Base-by-base conservation (phyloP, 257 asterid species). In the Capsicum rhomboideum region DNA sequence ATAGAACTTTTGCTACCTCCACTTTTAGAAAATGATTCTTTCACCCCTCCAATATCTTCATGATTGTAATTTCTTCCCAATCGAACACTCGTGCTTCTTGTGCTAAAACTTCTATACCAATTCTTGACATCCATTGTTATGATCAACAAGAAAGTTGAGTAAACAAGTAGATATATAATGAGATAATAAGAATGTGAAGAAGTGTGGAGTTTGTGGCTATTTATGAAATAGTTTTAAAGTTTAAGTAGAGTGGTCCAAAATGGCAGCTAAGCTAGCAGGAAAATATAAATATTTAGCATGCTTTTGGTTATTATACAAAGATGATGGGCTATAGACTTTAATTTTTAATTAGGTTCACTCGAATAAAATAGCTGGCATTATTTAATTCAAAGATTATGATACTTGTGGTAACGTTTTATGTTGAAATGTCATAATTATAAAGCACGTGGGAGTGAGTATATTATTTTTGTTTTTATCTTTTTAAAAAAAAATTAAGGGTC, bases 31-130 rank as follows among this genome's bases (percentile, higher is more conserved):
- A 52, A 17, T 23, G 61, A 13, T 44, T 44, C 59, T 23, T 75
- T 8, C 53, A 18, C 52, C 28, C 56, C 83, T 55, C n/a, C 37
- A 23, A 31, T 34, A 8, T 28, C 42, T 4, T 64, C 72, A 28
- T 79, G 21, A 40, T 71, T 68, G 16, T 26, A 67, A n/a, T 29
- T 13, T 80, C 77, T 67, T 16, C 86, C 88, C 31, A 86, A 55
- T 34, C 40, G 77, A 79, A 87, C 29, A 21, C 64, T 81, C 54
- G 71, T 66, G 20, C 89, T 79, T 44, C 83, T 78, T 2, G 79
- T 20, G 49, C 84, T 82, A 66, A 50, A 67, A 21, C 84, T 84
- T 77, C 86, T 82, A 20, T 71, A 55, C 87, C 89, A 84, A 44
- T 61, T 84, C 50, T 71, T 69, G 52, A 79, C 56, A 11, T 87